Evolutionary conservation across 257 asterid species (phyloP), one percentile per base, ranked within the genome.

Genomic region (Nicotiana tomentosiformis): DNA sequence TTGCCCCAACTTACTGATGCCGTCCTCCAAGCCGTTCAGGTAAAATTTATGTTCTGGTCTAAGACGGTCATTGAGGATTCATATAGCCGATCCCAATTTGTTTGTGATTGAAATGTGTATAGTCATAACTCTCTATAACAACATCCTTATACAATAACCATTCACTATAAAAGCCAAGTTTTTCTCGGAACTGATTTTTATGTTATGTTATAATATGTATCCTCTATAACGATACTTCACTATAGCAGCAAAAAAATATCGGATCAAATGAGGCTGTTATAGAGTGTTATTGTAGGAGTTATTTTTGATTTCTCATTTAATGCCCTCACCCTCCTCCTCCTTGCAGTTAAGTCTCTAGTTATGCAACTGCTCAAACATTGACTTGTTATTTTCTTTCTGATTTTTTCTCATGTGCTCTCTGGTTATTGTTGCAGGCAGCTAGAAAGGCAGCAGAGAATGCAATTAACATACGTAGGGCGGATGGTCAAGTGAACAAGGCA

Each of bases 401-500:
- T n/a, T 20, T 62, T 3, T 23, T 68, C 3, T 78, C 6, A n/a
- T 46, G 33, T 32, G 10, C 16, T 77, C 4, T 16, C 30, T 46
- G 5, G 16, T 9, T 49, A 7, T 20, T 30, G 0, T 56, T 82
- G 79, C 90, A 95, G 99, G 97, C 98, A 83, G 96, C 96, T 30
- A 91, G 96, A 78, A 95, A 61, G 82, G 88, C 93, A 8, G 97
- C 99, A 8, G 94, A 91, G 82, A 90, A 85, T 8, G 94, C 97
- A 1, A 85, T 89, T 69, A 88, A 83, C 78, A 82, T 89, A 16
- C 88, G 66, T 2, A 86, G 88, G 46, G 92, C 90, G 10, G 98
- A 93, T 16, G 97, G 93, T 15, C 93, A 88, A 84, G 97, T 94
- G 61, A 90, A 91, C 96, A 94, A 87, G 80, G 93, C 96, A 1